Conservation (phyloP, 73 alveolate species). For the Tetrahymena malaccensis region DNA sequence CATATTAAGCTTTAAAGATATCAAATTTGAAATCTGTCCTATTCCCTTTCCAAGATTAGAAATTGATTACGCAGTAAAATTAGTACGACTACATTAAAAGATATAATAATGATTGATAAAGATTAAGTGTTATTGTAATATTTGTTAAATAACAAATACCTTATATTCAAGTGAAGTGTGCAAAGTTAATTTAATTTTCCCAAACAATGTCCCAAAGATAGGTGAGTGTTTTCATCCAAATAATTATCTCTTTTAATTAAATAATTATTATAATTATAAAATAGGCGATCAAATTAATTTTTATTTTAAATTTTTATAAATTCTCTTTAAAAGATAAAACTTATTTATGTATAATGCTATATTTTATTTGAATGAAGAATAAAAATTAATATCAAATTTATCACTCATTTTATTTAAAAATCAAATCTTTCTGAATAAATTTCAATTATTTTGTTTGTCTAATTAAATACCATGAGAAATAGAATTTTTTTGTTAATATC, state of each 20-base stretch:
- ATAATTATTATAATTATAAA: not conserved
- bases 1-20: not conserved
- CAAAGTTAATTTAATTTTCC: not conserved
- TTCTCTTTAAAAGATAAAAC: too few relatives aligned
- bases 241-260: not conserved
- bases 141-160: not conserved
- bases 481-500: too few relatives aligned
- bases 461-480: too few relatives aligned
- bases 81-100: not conserved
- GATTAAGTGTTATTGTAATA: not conserved
- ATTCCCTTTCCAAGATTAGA: not conserved
- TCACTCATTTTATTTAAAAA: too few relatives aligned
- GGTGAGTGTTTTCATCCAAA: not conserved
- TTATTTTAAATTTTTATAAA: too few relatives aligned
- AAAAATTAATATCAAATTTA: too few relatives aligned
- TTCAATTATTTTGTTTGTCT: too few relatives aligned
- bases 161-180: not conserved
- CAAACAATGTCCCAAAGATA: not conserved
- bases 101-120: too few relatives aligned
- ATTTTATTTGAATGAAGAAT: too few relatives aligned
- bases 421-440: too few relatives aligned
- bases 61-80: not conserved
- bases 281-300: not conserved
- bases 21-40: not conserved
- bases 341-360: too few relatives aligned